Base-by-base conservation (phyloP, 1,139 yeast genomes). In the Debaryomyces sp. region DNA sequence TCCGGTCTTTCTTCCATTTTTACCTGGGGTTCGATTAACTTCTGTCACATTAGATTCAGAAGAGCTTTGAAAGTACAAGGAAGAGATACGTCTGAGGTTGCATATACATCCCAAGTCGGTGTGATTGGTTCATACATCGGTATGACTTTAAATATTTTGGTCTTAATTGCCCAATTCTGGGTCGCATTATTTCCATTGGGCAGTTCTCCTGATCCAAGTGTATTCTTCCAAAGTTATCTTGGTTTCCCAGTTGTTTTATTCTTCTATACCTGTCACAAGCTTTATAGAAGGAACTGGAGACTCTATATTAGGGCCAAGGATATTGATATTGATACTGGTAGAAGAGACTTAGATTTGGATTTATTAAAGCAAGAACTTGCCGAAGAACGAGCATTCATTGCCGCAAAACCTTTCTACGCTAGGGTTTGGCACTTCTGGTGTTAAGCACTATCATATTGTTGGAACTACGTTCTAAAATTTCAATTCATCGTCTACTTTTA, bases 1-100 rank as follows among this genome's bases (percentile, higher is more conserved):
- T 87, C 96, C 13, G 95, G 96, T 50, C 80, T 89, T 54, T 86
- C 95, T 41, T 85, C 96, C 2, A 75, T 90, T 50, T 89, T 89
- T 67, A 87, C 95, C 6, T 89, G 96, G 96, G 83, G 83, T 36
- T 83, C 92, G 17, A 87, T 90, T 59, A 83, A 87, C 62, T 62
- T 87, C 48, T 84, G 90, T 58, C 96, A 85, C 58, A 73, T 90
- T 51, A 80, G 96, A 66, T 89, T 89, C 71, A 84, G 97, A 73
- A 66, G 76, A 46, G 96, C 96, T 1, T 76, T 90, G 73, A 66
- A 68, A 37, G 78, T 62, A 9, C 87, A 87, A 68, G 89, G 89
- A 49, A 80, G 87, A 67, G 71, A 77, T 26, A 68, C 81, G 13
- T 78, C 76, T 45, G 96, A 89, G 64, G 73, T 90, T 50, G 83